Conservation (phyloP, 306 rosid species). For the Sesbania bispinosa region DNA sequence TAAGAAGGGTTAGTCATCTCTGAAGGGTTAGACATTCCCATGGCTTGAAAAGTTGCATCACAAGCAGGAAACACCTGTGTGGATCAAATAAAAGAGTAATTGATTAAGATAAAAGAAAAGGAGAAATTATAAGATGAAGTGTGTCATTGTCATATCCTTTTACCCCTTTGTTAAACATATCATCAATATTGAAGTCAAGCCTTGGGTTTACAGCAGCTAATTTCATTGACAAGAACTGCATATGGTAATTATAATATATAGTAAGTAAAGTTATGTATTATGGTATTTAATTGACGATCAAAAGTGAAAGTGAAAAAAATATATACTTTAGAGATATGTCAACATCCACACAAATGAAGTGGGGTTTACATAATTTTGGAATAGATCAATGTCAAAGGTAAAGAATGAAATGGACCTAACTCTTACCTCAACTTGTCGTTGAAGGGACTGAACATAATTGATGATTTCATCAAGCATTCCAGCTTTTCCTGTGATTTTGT, state of each 20-base stretch:
- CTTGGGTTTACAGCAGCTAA: conserved; percentile 82
- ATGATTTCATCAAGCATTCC: conserved; percentile 99
- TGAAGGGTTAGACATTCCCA: conserved; percentile 53
- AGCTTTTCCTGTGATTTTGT: conserved; percentile 93
- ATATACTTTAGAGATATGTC: no score
- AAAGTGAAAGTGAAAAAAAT: no score
- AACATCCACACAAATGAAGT: not conserved
- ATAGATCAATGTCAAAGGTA: not conserved
- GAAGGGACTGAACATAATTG: conserved; percentile 96
- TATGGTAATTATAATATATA: not conserved
- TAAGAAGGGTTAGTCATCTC: conserved; percentile 43
- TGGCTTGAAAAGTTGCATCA: conserved; percentile 42
- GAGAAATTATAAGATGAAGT: not conserved
- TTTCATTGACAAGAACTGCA: conserved; percentile 97
- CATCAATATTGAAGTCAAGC: conserved; percentile 65
- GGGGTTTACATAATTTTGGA: not conserved
- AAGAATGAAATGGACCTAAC: conserved; percentile 6
- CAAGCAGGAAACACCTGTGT: conserved; percentile 56
- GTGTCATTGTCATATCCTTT: not conserved
- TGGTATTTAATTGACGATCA: no score
- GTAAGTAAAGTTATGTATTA: no score
- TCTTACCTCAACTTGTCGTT: conserved; percentile 83
- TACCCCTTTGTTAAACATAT: conserved; percentile 76
- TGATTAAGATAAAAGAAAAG: not conserved
- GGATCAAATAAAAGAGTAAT: conserved; percentile 5